Evolutionary conservation across 208 protist species (phyloP).

Genomic region (Trypanosomatidae sp.): DNA sequence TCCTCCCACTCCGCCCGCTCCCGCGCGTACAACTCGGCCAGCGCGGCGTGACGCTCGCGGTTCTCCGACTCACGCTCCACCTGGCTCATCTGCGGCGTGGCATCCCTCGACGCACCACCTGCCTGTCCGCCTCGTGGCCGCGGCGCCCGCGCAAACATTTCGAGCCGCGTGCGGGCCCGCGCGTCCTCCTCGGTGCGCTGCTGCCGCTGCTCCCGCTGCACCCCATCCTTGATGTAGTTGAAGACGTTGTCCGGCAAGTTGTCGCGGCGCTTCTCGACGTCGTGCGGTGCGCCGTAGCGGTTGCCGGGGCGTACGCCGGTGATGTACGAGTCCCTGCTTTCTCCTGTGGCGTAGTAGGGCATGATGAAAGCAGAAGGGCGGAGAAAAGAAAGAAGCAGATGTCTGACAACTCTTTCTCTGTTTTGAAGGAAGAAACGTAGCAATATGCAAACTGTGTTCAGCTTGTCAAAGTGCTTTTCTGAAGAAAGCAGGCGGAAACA

Average conservation of each 20-base stretch:
- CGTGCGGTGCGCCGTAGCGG: slow-evolving; percentile 62
- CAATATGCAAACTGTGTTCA: too few species aligned
- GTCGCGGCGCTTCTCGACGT: slow-evolving; percentile 84
- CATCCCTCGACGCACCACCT: too few species aligned
- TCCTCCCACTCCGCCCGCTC: slow-evolving; percentile 68
- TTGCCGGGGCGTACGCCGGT: slow-evolving; percentile 71
- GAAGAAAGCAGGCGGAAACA: too few species aligned
- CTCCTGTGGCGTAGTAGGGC: slow-evolving; percentile 66
- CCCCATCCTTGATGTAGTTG: slow-evolving; percentile 65
- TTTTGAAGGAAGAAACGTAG: too few species aligned
- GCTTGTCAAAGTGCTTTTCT: too few species aligned
- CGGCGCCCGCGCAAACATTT: slow-evolving; percentile 22
- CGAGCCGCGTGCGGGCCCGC: slow-evolving; percentile 42
- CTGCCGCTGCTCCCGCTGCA: slow-evolving; percentile 68
- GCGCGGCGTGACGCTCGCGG: slow-evolving; percentile 52
- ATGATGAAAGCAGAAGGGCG: background rate
- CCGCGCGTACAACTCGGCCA: slow-evolving; percentile 59
- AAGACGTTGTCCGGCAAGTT: slow-evolving; percentile 88
- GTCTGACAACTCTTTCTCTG: too few species aligned
- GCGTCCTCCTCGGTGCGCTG: slow-evolving; percentile 57
- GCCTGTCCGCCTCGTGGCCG: slow-evolving; percentile 18
- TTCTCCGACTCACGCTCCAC: slow-evolving; percentile 36
- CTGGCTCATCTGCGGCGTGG: background rate
- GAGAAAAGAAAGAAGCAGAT: background rate
- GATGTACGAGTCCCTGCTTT: slow-evolving; percentile 84